These are phyloP conservation scores for Rhizopogon sp. DNA, from an alignment of 768 basidiomycete genomes.

Conservation along the genomic window DNA sequence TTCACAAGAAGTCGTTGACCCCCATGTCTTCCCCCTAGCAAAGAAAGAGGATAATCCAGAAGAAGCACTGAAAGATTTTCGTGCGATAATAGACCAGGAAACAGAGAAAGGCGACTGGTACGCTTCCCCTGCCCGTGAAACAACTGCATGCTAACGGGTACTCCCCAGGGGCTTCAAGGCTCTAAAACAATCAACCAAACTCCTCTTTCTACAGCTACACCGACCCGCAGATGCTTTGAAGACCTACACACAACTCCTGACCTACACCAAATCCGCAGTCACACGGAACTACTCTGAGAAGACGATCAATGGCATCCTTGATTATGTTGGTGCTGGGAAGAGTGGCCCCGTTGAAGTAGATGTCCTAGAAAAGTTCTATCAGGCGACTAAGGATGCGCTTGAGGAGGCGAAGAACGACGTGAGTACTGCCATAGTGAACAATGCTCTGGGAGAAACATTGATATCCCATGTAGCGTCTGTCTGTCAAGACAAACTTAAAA, in stretches of 20 bases:
- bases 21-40: conserved; percentile 38
- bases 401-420: conserved; percentile 97
- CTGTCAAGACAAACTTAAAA: conserved; percentile 94
- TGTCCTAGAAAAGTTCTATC: conserved; percentile 92
- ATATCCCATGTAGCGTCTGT: conserved; percentile 59
- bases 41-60: conserved; percentile 95
- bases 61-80: conserved; percentile 86
- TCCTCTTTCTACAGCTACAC: conserved; percentile 76
- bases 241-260: conserved; percentile 81
- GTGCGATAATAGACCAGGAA: conserved; percentile 84
- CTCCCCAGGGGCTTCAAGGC: conserved; percentile 92
- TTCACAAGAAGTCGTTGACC: neutral
- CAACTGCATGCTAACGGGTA: neutral
- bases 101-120: conserved; percentile 94
- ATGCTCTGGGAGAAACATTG: neutral
- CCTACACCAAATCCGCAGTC: conserved; percentile 93
- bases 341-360: conserved; percentile 77
- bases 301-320: conserved; percentile 96
- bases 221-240: conserved; percentile 80
- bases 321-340: conserved; percentile 92
- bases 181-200: conserved; percentile 94
- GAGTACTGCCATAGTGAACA: conserved; percentile 11
- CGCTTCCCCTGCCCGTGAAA: conserved; percentile 10
- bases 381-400: conserved; percentile 83
- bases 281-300: conserved; percentile 97